Conservation (phyloP, 2,329 filamentous ascomycete genomes). For the Fusarium sp. region DNA sequence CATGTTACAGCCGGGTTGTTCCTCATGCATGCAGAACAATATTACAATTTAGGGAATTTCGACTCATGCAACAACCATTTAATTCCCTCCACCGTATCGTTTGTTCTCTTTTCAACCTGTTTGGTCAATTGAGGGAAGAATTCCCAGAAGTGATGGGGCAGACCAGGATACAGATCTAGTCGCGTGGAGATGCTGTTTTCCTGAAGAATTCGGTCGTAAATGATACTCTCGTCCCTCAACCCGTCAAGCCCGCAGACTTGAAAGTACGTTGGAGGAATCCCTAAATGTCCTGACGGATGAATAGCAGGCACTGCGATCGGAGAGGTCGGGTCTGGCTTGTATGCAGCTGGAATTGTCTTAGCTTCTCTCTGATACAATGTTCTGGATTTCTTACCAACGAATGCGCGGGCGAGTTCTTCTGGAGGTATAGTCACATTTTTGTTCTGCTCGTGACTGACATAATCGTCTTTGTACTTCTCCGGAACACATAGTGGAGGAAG, state of each 20-base stretch:
- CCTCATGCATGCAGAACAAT: neutral
- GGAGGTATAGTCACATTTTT: neutral
- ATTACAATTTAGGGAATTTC: neutral
- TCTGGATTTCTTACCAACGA: neutral
- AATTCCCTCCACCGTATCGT: neutral
- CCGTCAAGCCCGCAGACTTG: neutral
- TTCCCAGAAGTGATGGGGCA: neutral
- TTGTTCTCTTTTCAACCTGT: neutral
- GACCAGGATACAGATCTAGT: neutral
- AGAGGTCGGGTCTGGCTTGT: neutral
- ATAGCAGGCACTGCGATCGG: neutral
- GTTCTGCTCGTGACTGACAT: neutral
- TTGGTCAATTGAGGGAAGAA: neutral
- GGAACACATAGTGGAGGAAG: neutral
- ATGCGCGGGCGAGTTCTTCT: neutral
- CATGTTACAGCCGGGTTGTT: neutral
- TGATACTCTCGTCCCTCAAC: neutral
- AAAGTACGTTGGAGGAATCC: neutral
- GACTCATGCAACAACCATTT: neutral
- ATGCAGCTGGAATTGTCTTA: neutral
- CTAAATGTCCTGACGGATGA: neutral
- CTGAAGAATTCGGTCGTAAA: neutral
- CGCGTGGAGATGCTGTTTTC: neutral
- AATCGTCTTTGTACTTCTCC: neutral
- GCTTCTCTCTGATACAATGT: accelerated